phyloP scores from a whole-genome alignment of 2,329 filamentous ascomycete species.

The Byssoonygena ceratinophila region DNA sequence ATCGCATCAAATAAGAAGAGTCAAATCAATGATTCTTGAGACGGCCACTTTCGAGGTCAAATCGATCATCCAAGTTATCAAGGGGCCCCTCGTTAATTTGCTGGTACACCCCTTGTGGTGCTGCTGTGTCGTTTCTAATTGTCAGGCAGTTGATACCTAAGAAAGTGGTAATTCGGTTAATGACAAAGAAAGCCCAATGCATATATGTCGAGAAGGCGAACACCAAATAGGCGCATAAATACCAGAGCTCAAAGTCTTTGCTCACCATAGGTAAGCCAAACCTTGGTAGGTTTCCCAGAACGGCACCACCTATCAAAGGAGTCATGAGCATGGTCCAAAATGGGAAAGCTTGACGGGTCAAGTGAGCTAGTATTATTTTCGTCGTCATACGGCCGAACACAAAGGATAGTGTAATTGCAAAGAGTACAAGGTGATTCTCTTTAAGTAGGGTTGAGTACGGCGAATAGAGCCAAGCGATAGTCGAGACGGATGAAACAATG shows the following conservation, averaged over 20 bases:
- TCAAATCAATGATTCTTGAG: not conserved
- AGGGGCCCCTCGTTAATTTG: not conserved
- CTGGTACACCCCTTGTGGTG: not conserved
- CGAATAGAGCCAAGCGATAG: conserved; percentile 77
- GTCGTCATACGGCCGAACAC: conserved; percentile 98
- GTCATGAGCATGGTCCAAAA: conserved; percentile 90
- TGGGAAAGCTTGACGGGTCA: conserved; percentile 87
- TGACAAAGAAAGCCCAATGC: conserved; percentile 83
- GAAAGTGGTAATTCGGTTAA: conserved; percentile 81
- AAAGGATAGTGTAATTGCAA: conserved; percentile 89
- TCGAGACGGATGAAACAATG: conserved; percentile 63
- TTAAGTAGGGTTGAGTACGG: conserved; percentile 70
- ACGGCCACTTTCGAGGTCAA: conserved; percentile 1
- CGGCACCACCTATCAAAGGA: conserved; percentile 73
- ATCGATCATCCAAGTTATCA: not conserved
- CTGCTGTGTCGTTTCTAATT: conserved; percentile 44
- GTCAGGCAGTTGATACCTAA: conserved; percentile 91
- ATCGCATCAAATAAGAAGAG: not conserved
- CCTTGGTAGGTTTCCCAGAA: conserved; percentile 70
- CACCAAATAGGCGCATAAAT: conserved; percentile 72
- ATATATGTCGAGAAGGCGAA: conserved; percentile 82
- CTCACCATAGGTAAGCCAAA: conserved; percentile 60
- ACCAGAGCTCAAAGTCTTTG: conserved; percentile 59
- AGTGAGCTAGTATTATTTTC: conserved; percentile 94
- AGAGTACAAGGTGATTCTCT: conserved; percentile 81